Percentiles rank a stretch among this genome's conserved stretches.
phyloP scores from a whole-genome alignment of 805 yeast genomes.

The Starmerella potacharoeniae region DNA sequence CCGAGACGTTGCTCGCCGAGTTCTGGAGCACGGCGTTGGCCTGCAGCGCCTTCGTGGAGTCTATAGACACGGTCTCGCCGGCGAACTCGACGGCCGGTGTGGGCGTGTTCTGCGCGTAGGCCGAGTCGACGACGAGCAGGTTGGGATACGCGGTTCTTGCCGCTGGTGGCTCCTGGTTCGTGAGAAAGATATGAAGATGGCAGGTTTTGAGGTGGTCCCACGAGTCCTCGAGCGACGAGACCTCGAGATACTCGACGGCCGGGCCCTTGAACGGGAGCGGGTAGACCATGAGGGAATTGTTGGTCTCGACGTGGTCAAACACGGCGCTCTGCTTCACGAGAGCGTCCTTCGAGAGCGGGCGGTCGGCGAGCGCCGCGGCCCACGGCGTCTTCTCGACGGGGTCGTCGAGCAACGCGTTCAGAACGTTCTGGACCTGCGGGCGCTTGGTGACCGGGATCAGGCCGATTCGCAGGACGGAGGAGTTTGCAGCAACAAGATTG shows the following conservation, averaged over 20 bases:
- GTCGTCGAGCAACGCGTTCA: constrained; percentile 28
- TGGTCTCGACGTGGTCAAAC: constrained; percentile 26
- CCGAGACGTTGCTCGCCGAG: constrained; percentile 24
- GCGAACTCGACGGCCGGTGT: not conserved
- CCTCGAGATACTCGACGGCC: constrained; percentile 27
- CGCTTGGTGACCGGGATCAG: constrained; percentile 25
- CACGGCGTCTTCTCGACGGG: constrained; percentile 29
- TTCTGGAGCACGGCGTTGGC: constrained; percentile 23
- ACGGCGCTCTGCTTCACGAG: constrained; percentile 23
- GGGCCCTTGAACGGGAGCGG: constrained; percentile 22
- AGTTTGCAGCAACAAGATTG: constrained; percentile 14
- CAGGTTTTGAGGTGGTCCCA: constrained; percentile 24
- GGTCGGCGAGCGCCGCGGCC: constrained; percentile 22
- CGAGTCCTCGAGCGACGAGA: constrained; percentile 24
- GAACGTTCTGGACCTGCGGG: constrained; percentile 20
- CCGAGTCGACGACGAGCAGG: constrained; percentile 16
- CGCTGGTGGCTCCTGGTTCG: not conserved
- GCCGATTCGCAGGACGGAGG: constrained; percentile 24
- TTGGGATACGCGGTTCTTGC: constrained; percentile 20
- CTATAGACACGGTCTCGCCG: constrained; percentile 12
- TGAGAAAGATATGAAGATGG: constrained; percentile 20
- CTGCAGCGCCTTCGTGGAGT: constrained; percentile 19
- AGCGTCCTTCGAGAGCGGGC: constrained; percentile 28
- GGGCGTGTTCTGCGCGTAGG: not conserved
- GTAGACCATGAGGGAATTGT: constrained; percentile 27